A percentile compares a stretch with the other conserved stretches of the same genome.
These are phyloP conservation scores for Phytopythium helicoides DNA, from an alignment of 352 stramenopile species.

Conservation along the genomic window DNA sequence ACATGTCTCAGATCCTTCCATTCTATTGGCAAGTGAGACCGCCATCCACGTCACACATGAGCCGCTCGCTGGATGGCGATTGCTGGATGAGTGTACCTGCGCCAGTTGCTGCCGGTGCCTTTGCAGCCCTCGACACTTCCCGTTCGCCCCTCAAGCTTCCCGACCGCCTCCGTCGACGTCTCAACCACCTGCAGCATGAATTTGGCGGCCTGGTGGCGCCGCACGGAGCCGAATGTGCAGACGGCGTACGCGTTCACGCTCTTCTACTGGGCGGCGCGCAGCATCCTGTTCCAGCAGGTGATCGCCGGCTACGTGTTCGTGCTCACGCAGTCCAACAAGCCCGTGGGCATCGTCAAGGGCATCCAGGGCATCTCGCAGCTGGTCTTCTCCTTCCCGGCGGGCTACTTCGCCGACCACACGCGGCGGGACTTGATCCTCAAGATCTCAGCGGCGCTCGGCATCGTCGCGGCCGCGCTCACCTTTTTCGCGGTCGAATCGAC, in stretches of 20 bases:
- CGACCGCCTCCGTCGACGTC: no score
- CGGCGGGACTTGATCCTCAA: slow-evolving; percentile 68
- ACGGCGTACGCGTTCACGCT: slow-evolving; percentile 70
- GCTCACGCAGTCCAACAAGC: slow-evolving; percentile 69
- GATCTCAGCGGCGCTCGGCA: slow-evolving; percentile 50
- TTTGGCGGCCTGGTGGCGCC: slow-evolving; percentile 3
- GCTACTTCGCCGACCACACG: slow-evolving; percentile 65
- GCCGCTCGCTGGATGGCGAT: no score
- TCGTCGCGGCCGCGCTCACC: slow-evolving; percentile 45
- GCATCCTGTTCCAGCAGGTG: slow-evolving; percentile 79
- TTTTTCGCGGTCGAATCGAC: slow-evolving; percentile 50
- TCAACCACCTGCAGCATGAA: no score
- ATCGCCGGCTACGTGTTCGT: slow-evolving; percentile 77
- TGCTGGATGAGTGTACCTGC: no score
- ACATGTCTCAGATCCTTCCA: no score
- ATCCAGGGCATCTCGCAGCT: slow-evolving; percentile 82
- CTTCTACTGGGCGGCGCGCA: slow-evolving; percentile 73
- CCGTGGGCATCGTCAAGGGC: slow-evolving; percentile 78
- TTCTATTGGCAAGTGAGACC: no score
- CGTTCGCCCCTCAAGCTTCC: no score
- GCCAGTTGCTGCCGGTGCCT: no score
- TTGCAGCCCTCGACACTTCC: no score
- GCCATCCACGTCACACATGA: no score
- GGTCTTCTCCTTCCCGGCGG: slow-evolving; percentile 62
- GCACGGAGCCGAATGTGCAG: slow-evolving; percentile 40